phyloP scores from a whole-genome alignment of 441 rosid species.

The Aquilaria agallochum region DNA sequence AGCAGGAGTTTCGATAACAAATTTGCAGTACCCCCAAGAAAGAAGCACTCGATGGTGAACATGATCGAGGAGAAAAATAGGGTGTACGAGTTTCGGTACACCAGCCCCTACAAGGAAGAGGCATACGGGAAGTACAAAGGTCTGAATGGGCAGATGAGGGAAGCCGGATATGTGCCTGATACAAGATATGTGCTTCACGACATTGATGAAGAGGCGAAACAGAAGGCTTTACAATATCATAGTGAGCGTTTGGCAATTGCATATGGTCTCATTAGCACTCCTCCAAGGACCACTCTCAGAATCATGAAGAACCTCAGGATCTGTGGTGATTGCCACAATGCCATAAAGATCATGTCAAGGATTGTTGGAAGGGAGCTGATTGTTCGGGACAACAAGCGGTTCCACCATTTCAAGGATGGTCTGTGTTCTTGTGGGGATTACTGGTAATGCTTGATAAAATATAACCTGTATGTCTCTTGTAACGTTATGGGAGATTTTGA shows the following conservation, averaged over 20 bases:
- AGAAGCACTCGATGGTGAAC: constrained; percentile 34
- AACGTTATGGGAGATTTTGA: no score
- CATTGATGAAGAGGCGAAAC: constrained; percentile 67
- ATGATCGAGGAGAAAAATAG: constrained; percentile 57
- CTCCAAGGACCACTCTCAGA: constrained; percentile 57
- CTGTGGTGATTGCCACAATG: constrained; percentile 69
- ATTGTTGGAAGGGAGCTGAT: constrained; percentile 70
- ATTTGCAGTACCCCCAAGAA: constrained; percentile 33
- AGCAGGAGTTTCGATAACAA: constrained; percentile 21
- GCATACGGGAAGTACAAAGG: constrained; percentile 33
- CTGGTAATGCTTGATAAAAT: constrained; percentile 31
- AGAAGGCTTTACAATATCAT: constrained; percentile 60
- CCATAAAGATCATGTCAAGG: constrained; percentile 64
- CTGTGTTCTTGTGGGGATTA: constrained; percentile 66
- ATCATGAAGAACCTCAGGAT: constrained; percentile 66
- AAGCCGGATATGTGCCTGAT: constrained; percentile 62
- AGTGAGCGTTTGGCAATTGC: constrained; percentile 68
- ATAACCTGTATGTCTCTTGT: no score
- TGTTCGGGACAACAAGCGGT: constrained; percentile 68
- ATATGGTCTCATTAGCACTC: constrained; percentile 65
- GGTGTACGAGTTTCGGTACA: constrained; percentile 32
- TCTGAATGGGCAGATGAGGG: constrained; percentile 48
- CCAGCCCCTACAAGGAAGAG: constrained; percentile 37
- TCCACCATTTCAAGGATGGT: constrained; percentile 66
- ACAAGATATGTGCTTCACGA: constrained; percentile 69